A percentile compares a stretch with the other conserved stretches of the same genome.
These are phyloP conservation scores for Ophiostoma populinum DNA, from an alignment of 2,329 filamentous ascomycete species.

Conservation along the genomic window DNA sequence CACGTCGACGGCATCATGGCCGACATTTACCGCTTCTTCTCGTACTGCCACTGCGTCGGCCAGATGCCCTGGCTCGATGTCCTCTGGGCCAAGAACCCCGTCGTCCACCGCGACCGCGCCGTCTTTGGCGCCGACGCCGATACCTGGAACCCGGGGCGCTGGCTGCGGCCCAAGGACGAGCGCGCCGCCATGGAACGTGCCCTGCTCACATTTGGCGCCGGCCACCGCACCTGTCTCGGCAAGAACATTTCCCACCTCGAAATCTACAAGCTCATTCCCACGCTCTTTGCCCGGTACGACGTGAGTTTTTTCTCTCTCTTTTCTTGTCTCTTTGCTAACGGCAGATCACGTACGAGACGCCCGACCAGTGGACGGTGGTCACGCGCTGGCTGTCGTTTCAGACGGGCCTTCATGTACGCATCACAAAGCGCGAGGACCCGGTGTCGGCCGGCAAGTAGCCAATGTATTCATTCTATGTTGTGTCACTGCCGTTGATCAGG, in stretches of 20 bases:
- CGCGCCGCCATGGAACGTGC: constrained; percentile 19
- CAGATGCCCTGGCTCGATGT: constrained; percentile 19
- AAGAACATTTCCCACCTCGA: constrained; percentile 19
- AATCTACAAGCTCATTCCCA: constrained; percentile 22
- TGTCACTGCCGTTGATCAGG: constrained; percentile 29
- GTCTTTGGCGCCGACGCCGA: constrained; percentile 29
- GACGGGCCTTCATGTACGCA: constrained; percentile 1
- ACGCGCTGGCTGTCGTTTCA: constrained; percentile 5
- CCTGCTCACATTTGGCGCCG: constrained; percentile 19
- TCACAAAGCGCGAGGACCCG: background rate
- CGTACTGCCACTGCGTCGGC: constrained; percentile 10
- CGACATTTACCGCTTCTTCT: constrained; percentile 16
- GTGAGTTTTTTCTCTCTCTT: constrained; percentile 17
- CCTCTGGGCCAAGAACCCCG: constrained; percentile 22
- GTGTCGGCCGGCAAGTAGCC: no score
- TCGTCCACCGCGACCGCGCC: constrained; percentile 21
- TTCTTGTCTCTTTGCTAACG: no score
- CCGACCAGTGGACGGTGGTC: constrained; percentile 2
- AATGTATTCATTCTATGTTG: no score
- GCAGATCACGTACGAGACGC: constrained; percentile 1
- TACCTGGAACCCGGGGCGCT: constrained; percentile 28
- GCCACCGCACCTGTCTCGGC: constrained; percentile 23
- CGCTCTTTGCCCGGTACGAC: constrained; percentile 19
- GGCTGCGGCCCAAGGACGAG: constrained; percentile 20
- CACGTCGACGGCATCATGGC: constrained; percentile 20